Conservation (phyloP, 2,329 filamentous ascomycete genomes). For the Esteya vermicola region DNA sequence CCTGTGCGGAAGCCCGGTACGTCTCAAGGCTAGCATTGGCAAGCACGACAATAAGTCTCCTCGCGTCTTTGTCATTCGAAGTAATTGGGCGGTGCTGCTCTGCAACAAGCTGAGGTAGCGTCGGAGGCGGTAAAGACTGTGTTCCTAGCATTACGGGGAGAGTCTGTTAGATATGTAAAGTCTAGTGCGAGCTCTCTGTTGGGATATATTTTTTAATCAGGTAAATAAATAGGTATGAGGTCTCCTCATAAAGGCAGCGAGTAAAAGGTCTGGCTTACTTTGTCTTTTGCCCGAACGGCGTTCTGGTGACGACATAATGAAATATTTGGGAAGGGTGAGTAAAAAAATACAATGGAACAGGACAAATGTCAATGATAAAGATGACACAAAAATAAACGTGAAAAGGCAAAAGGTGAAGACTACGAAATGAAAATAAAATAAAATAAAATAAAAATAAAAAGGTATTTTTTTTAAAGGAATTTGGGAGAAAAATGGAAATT, state of each 20-base stretch:
- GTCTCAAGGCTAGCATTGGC: slow-evolving; percentile 97
- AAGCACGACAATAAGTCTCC: slow-evolving; percentile 86
- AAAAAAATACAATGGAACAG: not conserved
- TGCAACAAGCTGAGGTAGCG: slow-evolving; percentile 80
- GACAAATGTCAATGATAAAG: not conserved
- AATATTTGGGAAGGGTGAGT: too few relatives aligned
- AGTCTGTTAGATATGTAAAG: not conserved
- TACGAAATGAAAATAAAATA: not conserved
- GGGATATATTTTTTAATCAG: not conserved
- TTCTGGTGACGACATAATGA: slow-evolving; percentile 16
- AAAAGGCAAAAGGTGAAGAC: not conserved
- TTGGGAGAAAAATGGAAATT: too few relatives aligned
- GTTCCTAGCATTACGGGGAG: slow-evolving; percentile 46
- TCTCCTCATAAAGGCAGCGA: not conserved
- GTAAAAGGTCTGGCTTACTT: not conserved
- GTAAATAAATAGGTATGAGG: not conserved
- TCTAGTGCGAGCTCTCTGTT: not conserved
- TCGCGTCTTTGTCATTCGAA: slow-evolving; percentile 74
- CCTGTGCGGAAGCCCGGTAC: slow-evolving; percentile 70
- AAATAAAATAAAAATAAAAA: not conserved
- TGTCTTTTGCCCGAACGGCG: slow-evolving; percentile 16
- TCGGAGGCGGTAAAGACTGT: slow-evolving; percentile 85
- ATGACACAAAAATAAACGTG: not conserved
- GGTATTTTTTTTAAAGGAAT: too few relatives aligned
- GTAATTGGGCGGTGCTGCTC: slow-evolving; percentile 83